Evolutionary conservation across 768 basidiomycete species (phyloP), one percentile per base, ranked within the genome.

Genomic region (Leccinum truebloodii): DNA sequence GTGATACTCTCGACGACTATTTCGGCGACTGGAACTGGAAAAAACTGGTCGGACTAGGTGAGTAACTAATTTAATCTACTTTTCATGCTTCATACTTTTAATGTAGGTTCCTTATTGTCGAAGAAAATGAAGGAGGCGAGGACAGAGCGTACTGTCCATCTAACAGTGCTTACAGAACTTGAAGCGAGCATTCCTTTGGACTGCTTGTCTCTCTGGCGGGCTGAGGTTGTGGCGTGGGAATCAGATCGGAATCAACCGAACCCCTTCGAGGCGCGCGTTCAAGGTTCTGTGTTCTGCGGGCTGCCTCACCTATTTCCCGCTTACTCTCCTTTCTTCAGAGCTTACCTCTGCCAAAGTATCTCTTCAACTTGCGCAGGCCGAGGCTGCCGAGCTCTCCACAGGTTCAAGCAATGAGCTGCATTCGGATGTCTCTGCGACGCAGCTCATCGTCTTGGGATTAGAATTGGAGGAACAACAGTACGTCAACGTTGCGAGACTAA

Each of bases 1-100:
- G 67, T 18, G 77, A 79, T 14, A 71, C 74, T 0, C 59, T 81
- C 9, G 75, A 81, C 54, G 76, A 80, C 52, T 62, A 65, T 18
- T 67, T 72, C 24, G 72, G 76, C 3, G 76, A 73, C 4, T 48
- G 46, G 44, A 46, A 46, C 1, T 46, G 44, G 44, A 46, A 46
- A 20, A 46, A 46, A 20, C 1, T 20, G 44, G 22, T 20, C n/a
- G n/a, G 44, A 46, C 20, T 46, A 12, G 44, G 44, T 46, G 14
- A 46, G 44, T 18, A 46, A 20, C 9, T 10, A 46, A 46, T 1
- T 46, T 46, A n/a, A 46, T 46, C 44, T 46, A 20, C 35, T 46
- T 46, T n/a, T 46, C 44, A 46, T 20, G 20, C 44, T 20, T 20
- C 44, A 18, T 20, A 46, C 18, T 20, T 46, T 46, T 10, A 46